Evolutionary conservation across 306 rosid genomes (phyloP).

Genomic region (Ormosia semicastrata): DNA sequence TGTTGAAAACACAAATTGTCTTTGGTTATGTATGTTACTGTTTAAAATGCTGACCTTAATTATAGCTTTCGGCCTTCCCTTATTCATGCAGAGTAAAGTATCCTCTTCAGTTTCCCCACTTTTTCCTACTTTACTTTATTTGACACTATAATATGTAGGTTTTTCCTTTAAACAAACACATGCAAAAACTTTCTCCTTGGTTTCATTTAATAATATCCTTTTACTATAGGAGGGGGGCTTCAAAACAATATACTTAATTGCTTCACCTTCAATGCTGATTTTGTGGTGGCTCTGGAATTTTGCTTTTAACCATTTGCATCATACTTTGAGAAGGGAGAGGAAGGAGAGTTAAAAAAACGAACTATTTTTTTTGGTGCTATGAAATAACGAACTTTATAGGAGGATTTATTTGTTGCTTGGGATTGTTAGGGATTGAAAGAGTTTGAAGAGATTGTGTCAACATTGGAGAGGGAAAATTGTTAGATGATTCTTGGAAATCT

Average conservation of each 20-base stretch:
- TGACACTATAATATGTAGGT: neutral
- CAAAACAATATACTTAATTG: neutral
- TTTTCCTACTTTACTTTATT: conserved; percentile 10
- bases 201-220: neutral
- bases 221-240: neutral
- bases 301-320: neutral
- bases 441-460: neutral
- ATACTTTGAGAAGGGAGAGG: neutral
- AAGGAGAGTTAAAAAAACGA: conserved; percentile 5
- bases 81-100: conserved; percentile 6
- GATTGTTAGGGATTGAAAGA: neutral
- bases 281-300: conserved; percentile 1
- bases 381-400: neutral
- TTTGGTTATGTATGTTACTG: neutral
- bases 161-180: neutral
- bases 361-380: neutral
- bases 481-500: conserved; percentile 2
- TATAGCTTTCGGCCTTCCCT: neutral
- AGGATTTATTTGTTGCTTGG: conserved; percentile 14
- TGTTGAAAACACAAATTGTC: neutral
- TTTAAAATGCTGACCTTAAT: neutral
- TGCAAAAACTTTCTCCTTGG: neutral
- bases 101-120: neutral
- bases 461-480: conserved; percentile 17
- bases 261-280: neutral